Evolutionary conservation across 2,329 filamentous ascomycete species (phyloP).

Genomic region (Diaporthe vaccinii): DNA sequence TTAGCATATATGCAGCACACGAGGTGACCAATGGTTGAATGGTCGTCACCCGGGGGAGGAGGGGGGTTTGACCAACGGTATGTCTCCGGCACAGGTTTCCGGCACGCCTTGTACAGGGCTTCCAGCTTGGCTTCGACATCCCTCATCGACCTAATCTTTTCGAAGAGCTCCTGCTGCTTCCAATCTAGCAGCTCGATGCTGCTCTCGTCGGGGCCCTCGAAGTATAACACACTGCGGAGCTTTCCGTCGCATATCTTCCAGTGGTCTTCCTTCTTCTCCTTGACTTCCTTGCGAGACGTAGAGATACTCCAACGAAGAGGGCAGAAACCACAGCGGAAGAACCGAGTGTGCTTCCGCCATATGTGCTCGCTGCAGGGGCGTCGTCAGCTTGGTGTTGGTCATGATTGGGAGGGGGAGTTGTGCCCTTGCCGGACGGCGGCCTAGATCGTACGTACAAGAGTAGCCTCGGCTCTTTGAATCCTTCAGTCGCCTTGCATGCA

Average conservation of each 20-base stretch:
- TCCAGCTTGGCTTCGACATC: neutral
- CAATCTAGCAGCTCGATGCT: neutral
- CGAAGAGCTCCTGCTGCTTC: conserved; percentile 11
- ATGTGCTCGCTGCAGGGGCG: neutral
- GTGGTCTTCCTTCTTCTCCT: neutral
- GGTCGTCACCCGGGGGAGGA: neutral
- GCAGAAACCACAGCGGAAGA: conserved; percentile 5
- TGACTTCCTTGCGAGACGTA: neutral
- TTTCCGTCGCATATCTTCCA: neutral
- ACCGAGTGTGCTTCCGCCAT: conserved; percentile 18
- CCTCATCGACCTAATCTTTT: neutral
- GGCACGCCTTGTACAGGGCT: conserved; percentile 9
- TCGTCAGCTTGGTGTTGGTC: neutral
- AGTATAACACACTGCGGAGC: neutral
- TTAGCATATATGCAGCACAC: neutral
- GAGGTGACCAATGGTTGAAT: neutral
- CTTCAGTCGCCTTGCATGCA: neutral
- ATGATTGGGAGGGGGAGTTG: no score
- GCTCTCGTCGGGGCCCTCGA: neutral
- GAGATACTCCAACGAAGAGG: neutral
- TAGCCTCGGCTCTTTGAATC: neutral
- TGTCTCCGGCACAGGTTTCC: neutral
- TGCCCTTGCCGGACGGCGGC: neutral
- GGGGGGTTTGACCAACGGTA: conserved; percentile 1
- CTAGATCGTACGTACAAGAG: neutral